phyloP scores from a whole-genome alignment of 371 early-diverging fungal genomes.

The Rhizopus delemar region DNA sequence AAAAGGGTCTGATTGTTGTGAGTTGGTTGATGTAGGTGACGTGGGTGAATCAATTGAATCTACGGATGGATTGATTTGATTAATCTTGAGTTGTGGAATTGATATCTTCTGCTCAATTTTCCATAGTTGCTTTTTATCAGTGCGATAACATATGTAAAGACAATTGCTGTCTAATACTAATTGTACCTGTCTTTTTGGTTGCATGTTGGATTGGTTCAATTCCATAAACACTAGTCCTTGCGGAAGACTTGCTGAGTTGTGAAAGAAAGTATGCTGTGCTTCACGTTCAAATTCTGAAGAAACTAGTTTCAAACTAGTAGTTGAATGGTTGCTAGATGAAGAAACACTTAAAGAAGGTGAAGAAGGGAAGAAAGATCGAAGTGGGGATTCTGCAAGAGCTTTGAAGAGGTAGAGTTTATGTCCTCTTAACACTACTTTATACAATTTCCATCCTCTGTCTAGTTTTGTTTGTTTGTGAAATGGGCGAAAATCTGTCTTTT shows the following conservation, averaged over 20 bases:
- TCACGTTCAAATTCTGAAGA: conserved; percentile 30
- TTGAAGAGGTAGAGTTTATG: conserved; percentile 82
- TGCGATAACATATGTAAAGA: conserved; percentile 9
- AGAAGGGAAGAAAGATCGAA: conserved; percentile 54
- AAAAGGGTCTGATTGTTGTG: conserved; percentile 4
- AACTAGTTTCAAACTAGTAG: conserved; percentile 3
- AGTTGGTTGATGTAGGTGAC: background rate
- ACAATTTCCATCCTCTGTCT: conserved; percentile 82
- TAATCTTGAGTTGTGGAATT: conserved; percentile 3
- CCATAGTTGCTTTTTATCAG: conserved; percentile 13
- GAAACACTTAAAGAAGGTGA: conserved; percentile 10
- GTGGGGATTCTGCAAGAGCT: conserved; percentile 59
- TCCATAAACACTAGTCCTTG: conserved; percentile 34
- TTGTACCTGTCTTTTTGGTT: conserved; percentile 23
- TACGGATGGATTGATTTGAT: background rate
- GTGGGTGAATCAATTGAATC: background rate
- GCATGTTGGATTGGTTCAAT: conserved; percentile 15
- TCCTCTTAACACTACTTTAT: conserved; percentile 74
- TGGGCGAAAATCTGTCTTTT: conserved; percentile 63
- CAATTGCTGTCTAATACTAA: conserved; percentile 9
- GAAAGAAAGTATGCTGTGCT: conserved; percentile 23
- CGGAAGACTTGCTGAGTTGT: conserved; percentile 2
- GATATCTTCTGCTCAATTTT: conserved; percentile 16
- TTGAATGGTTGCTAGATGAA: background rate
- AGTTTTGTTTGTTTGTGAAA: conserved; percentile 50